Percentiles rank a stretch among this genome's conserved stretches.
Conservation (phyloP, 2,329 filamentous ascomycete species). For the Ceratocystis papillata region DNA sequence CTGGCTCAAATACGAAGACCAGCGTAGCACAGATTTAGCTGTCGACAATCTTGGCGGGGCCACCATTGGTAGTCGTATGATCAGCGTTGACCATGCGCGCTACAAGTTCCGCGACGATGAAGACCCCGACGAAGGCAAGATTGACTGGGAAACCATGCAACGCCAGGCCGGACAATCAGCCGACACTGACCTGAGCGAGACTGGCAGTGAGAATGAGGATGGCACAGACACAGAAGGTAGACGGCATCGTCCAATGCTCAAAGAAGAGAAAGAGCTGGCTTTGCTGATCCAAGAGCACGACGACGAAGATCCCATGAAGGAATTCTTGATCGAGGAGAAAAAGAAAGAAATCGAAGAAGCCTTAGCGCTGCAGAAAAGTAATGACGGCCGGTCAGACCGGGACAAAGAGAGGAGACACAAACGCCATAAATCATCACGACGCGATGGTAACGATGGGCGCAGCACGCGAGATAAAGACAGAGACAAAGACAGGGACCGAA, state of each 20-base stretch:
- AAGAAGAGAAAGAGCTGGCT: conserved; percentile 71
- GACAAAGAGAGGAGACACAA: conserved; percentile 29
- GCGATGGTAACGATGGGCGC: neutral
- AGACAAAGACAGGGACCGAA: conserved; percentile 7
- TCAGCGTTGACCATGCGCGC: conserved; percentile 84
- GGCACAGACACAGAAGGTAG: conserved; percentile 37
- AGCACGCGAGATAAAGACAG: conserved; percentile 26
- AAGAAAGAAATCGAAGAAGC: conserved; percentile 74
- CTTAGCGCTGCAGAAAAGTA: conserved; percentile 40
- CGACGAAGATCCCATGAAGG: conserved; percentile 96
- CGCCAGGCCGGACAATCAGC: conserved; percentile 40
- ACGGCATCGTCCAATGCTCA: conserved; percentile 51
- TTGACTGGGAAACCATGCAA: conserved; percentile 51
- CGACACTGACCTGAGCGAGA: conserved; percentile 34
- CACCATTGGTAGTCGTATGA: conserved; percentile 63
- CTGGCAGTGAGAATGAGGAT: conserved; percentile 34
- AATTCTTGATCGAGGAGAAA: conserved; percentile 79
- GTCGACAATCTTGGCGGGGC: conserved; percentile 92
- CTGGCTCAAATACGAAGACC: conserved; percentile 97
- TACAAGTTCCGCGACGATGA: conserved; percentile 83
- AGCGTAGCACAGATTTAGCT: conserved; percentile 86
- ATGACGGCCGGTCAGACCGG: conserved; percentile 30
- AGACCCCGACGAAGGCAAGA: conserved; percentile 47
- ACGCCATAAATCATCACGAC: conserved; percentile 31
- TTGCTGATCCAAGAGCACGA: conserved; percentile 69